Evolutionary conservation across 192 early-diverging fungal species (phyloP), one percentile per base, ranked within the genome.

Genomic region (Rhizoclosmatium sp.): DNA sequence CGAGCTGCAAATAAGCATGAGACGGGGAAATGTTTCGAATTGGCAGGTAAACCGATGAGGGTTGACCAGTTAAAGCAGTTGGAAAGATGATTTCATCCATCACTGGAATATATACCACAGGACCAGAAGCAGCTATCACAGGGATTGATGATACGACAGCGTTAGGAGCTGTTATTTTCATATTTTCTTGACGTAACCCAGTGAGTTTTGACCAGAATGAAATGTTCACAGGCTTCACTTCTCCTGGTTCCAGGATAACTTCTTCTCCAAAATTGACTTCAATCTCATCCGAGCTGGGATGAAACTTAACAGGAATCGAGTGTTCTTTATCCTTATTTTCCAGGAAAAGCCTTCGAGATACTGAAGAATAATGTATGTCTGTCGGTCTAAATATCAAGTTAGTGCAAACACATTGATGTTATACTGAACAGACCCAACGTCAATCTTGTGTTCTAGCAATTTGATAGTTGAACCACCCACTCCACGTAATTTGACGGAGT

Each of bases 1-100:
- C 79, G 5, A 89, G 42, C 9, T 76, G 65, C 45, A 82, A 65
- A 49, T 84, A 72, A 14, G 66, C 76, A 5, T 67, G 39, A 21
- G 78, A 47, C 19, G 12, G 45, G 39, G 79, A 60, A 2, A 88
- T 42, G 77, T 90, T 90, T 16, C 81, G 69, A 7, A 89, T 59
- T 2, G 89, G 89, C 45, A 90, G 59, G 12, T 72, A 65, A 2
- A 82, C 79, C 39, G 74, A 71, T 16, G 65, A 46, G 1, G 66
- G 16, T 59, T 75, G 67, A 0, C 69, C 65, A n/a, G 69, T 66
- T 2, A 65, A 19, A 1, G 82, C 69, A 16, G 84, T 59, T 4
- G 85, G 82, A 23, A 89, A 82, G 7, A 82, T 79, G 4, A 89
- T 83, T 31, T 85, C 75, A n/a, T 87, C 85, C 47, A 80, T 68